phyloP scores from a whole-genome alignment of 768 basidiomycete genomes.

The Mycena albidolilacea region DNA sequence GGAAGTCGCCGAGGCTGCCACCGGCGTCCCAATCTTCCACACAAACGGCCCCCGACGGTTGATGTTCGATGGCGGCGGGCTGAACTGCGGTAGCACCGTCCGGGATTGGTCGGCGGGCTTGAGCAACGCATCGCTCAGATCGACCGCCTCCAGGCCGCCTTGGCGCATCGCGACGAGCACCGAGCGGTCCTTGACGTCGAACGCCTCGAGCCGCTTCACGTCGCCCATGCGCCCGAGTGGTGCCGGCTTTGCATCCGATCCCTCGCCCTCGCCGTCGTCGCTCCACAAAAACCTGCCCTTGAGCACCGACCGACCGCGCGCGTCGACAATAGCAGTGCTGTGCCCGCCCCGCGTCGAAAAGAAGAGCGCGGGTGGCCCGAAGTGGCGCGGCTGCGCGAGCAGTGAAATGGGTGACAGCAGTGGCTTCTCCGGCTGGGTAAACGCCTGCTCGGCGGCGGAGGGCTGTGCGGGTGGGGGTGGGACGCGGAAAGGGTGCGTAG shows the following conservation, averaged over 20 bases:
- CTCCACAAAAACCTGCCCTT: constrained; percentile 89
- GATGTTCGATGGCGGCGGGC: constrained; percentile 69
- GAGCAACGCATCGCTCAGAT: constrained; percentile 84
- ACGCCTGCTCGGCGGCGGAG: constrained; percentile 40
- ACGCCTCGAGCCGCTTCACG: constrained; percentile 86
- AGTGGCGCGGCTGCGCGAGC: constrained; percentile 83
- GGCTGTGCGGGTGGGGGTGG: constrained; percentile 55
- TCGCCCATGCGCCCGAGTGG: constrained; percentile 76
- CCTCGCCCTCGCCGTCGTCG: constrained; percentile 68
- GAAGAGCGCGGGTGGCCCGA: constrained; percentile 90
- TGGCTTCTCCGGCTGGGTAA: constrained; percentile 61
- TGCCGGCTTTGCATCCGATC: constrained; percentile 49
- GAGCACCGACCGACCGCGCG: constrained; percentile 87
- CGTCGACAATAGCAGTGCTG: constrained; percentile 89
- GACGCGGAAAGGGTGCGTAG: constrained; percentile 82
- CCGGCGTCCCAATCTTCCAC: constrained; percentile 86
- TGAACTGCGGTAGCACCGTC: constrained; percentile 78
- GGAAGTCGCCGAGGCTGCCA: constrained; percentile 59
- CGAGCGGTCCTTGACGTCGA: constrained; percentile 82
- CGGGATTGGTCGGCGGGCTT: constrained; percentile 87
- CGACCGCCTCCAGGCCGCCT: constrained; percentile 87
- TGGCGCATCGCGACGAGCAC: constrained; percentile 90
- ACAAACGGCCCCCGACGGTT: constrained; percentile 83
- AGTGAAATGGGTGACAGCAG: constrained; percentile 83
- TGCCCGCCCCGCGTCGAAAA: constrained; percentile 92